A percentile compares a stretch with the other conserved stretches of the same genome.
Conservation (phyloP, 2,329 filamentous ascomycete species). For the Epichloe festucae region DNA sequence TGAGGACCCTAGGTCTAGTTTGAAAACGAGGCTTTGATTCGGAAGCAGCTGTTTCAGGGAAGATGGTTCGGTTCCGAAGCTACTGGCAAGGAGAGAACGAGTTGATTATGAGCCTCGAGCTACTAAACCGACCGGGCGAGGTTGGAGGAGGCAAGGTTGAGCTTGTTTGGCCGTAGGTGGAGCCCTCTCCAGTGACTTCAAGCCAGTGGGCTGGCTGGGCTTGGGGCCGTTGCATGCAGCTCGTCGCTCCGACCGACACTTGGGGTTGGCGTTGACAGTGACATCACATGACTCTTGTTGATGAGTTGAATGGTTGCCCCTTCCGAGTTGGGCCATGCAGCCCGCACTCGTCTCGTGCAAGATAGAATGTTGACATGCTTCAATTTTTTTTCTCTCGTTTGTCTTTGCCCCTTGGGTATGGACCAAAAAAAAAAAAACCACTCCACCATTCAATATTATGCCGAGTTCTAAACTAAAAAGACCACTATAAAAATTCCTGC, state of each 20-base stretch:
- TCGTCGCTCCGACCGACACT: too few relatives aligned
- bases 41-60: background rate
- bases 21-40: background rate
- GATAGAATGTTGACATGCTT: too few relatives aligned
- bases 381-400: too few relatives aligned
- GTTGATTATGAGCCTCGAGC: constrained; percentile 8
- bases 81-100: constrained; percentile 1
- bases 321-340: too few relatives aligned
- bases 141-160: constrained; percentile 25
- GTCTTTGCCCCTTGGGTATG: too few relatives aligned
- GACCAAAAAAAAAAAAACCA: too few relatives aligned
- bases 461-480: too few relatives aligned
- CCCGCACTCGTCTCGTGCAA: too few relatives aligned
- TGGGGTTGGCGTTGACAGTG: constrained; percentile 9
- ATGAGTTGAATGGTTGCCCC: too few relatives aligned
- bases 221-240: background rate
- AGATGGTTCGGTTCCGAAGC: background rate
- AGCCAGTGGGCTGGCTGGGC: constrained; percentile 9
- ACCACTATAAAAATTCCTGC: too few relatives aligned
- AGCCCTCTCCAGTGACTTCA: constrained; percentile 9
- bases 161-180: constrained; percentile 26
- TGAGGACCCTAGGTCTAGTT: background rate
- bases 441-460: too few relatives aligned
- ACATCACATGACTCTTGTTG: constrained; percentile 26
- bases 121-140: constrained; percentile 16